Evolutionary conservation across 176 grass and related monocot genomes (phyloP).

Genomic region (Otatea glauca): DNA sequence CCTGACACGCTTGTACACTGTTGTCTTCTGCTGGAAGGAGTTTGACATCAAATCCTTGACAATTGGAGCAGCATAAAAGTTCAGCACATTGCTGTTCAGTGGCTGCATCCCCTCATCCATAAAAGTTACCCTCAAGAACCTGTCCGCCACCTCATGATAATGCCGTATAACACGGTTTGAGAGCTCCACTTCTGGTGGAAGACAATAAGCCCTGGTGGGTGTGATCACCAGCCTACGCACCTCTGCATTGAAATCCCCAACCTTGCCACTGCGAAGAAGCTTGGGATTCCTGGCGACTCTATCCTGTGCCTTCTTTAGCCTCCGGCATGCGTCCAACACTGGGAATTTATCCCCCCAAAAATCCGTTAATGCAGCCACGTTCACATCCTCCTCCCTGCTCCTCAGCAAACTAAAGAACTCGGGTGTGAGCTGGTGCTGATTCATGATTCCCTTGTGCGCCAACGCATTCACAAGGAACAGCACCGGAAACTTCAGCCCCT

Average conservation of each 20-base stretch:
- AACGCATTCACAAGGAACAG: slow-evolving; percentile 79
- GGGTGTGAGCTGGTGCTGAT: slow-evolving; percentile 72
- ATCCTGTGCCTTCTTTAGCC: slow-evolving; percentile 44
- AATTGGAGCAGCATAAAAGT: slow-evolving; percentile 65
- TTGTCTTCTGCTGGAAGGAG: slow-evolving; percentile 73
- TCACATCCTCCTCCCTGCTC: slow-evolving; percentile 48
- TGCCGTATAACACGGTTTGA: slow-evolving; percentile 74
- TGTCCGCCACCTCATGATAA: slow-evolving; percentile 64
- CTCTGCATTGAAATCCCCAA: slow-evolving; percentile 34
- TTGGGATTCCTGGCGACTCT: slow-evolving; percentile 46
- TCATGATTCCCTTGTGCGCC: slow-evolving; percentile 83
- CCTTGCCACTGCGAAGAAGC: slow-evolving; percentile 38
- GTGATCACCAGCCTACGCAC: slow-evolving; percentile 82
- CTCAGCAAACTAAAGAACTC: slow-evolving; percentile 69
- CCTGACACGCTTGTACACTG: slow-evolving; percentile 66
- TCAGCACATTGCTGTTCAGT: slow-evolving; percentile 69
- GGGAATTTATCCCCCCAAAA: slow-evolving; percentile 57
- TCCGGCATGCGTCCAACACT: slow-evolving; percentile 43
- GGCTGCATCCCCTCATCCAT: slow-evolving; percentile 81
- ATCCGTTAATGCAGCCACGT: slow-evolving; percentile 52
- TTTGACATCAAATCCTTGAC: slow-evolving; percentile 68
- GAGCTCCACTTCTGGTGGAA: slow-evolving; percentile 76
- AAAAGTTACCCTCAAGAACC: slow-evolving; percentile 90
- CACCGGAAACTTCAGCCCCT: slow-evolving; percentile 63
- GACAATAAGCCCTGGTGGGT: slow-evolving; percentile 76